phyloP scores from a whole-genome alignment of 495 filamentous ascomycete species.

The Usnea hakonensis region DNA sequence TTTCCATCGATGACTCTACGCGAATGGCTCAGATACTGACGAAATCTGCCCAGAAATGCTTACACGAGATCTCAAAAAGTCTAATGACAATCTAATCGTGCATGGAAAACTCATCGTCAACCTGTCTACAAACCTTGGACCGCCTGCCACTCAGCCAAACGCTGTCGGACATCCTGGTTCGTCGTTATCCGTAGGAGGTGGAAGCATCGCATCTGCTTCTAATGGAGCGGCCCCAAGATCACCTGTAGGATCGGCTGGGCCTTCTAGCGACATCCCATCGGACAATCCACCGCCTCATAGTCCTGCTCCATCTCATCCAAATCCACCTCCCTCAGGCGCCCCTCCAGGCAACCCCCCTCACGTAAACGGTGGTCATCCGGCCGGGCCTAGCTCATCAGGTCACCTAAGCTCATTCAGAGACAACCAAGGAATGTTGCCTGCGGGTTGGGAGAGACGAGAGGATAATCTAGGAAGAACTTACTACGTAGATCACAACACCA shows the following conservation, averaged over 20 bases:
- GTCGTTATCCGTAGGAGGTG: conserved; percentile 19
- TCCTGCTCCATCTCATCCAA: conserved; percentile 32
- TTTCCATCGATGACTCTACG: not conserved
- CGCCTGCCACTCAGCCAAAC: conserved; percentile 42
- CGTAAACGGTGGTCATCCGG: conserved; percentile 30
- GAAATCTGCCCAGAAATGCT: conserved; percentile 65
- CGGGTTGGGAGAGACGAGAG: conserved; percentile 92
- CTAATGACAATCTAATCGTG: conserved; percentile 93
- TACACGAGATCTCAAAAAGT: conserved; percentile 96
- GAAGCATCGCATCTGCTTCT: conserved; percentile 16
- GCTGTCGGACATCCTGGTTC: conserved; percentile 29
- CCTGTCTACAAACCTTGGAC: conserved; percentile 76
- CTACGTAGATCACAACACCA: conserved; percentile 97
- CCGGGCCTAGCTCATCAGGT: conserved; percentile 33
- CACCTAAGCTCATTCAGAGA: conserved; percentile 93
- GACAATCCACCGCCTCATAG: conserved; percentile 29
- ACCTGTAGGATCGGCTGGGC: conserved; percentile 13
- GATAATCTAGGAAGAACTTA: conserved; percentile 97
- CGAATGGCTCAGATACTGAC: conserved; percentile 4
- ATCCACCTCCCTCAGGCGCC: conserved; percentile 34
- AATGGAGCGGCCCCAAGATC: conserved; percentile 25
- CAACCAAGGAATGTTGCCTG: conserved; percentile 80
- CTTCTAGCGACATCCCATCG: conserved; percentile 13
- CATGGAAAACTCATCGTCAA: conserved; percentile 97
- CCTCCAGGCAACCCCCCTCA: conserved; percentile 38